A percentile compares a stretch with the other conserved stretches of the same genome.
Conservation (phyloP, 805 yeast species). For the Yarrowia porcina region DNA sequence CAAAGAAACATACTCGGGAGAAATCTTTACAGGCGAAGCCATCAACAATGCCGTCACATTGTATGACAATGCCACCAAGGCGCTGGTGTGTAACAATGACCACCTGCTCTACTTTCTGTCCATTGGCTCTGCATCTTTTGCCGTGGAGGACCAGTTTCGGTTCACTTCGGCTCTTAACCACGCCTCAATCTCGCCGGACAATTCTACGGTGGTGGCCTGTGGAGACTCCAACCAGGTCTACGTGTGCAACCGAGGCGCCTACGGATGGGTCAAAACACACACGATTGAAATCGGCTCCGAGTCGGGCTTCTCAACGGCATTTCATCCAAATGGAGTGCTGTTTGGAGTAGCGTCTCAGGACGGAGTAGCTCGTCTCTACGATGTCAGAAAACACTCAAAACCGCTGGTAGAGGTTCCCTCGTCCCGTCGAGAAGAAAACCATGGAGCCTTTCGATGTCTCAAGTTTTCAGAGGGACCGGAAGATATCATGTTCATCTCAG, state of each 20-base stretch:
- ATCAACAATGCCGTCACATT: slow-evolving; percentile 72
- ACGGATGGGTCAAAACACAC: slow-evolving; percentile 37
- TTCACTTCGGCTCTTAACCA: slow-evolving; percentile 12
- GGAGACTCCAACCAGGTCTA: slow-evolving; percentile 75
- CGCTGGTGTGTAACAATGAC: slow-evolving; percentile 83
- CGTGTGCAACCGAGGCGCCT: slow-evolving; percentile 38
- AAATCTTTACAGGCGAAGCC: slow-evolving; percentile 59
- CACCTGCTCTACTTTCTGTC: slow-evolving; percentile 63
- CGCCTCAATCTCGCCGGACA: slow-evolving; percentile 23
- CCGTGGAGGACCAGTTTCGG: slow-evolving; percentile 3
- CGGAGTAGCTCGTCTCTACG: slow-evolving; percentile 75
- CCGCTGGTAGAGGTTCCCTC: slow-evolving; percentile 42
- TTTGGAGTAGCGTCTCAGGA: slow-evolving; percentile 84
- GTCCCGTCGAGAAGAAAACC: slow-evolving; percentile 43
- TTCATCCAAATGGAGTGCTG: slow-evolving; percentile 67
- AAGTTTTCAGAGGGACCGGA: slow-evolving; percentile 65
- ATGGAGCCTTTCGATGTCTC: slow-evolving; percentile 66
- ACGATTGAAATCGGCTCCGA: slow-evolving; percentile 60
- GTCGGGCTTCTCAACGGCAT: slow-evolving; percentile 79
- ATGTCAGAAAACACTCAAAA: slow-evolving; percentile 55
- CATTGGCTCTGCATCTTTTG: slow-evolving; percentile 37
- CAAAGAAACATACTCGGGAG: slow-evolving; percentile 48
- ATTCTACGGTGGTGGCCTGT: slow-evolving; percentile 49
- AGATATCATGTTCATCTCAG: slow-evolving; percentile 72
- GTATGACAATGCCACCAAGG: slow-evolving; percentile 45